Percentiles rank a stretch among this genome's conserved stretches.
These are phyloP conservation scores for Stenogyne calaminthoides DNA, from an alignment of 305 asterid species.

Conservation along the genomic window DNA sequence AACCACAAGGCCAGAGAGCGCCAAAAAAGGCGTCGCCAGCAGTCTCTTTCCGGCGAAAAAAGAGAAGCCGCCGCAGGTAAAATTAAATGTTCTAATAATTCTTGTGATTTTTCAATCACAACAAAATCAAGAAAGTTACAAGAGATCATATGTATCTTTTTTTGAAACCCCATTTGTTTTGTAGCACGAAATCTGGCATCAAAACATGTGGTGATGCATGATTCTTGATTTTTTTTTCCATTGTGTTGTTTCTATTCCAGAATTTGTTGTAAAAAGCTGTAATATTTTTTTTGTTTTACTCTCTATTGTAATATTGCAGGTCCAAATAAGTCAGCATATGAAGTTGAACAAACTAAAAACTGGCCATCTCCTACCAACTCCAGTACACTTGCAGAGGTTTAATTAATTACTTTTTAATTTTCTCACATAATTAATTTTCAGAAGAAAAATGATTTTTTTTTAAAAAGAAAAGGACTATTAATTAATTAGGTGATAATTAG, in stretches of 20 bases:
- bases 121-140: conserved; percentile 19
- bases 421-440: too few species aligned
- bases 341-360: conserved; percentile 77
- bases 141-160: conserved; percentile 13
- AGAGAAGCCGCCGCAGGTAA: conserved; percentile 56
- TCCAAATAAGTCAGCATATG: conserved; percentile 62
- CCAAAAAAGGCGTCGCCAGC: conserved; percentile 87
- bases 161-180: conserved; percentile 19
- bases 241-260: not conserved
- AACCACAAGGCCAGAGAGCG: conserved; percentile 98
- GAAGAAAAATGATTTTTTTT: too few species aligned
- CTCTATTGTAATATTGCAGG: conserved; percentile 39
- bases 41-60: conserved; percentile 49
- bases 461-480: not conserved
- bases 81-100: not conserved
- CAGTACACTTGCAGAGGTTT: conserved; percentile 60
- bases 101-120: not conserved
- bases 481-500: conserved; percentile 35
- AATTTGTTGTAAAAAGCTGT: conserved; percentile 32
- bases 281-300: conserved; percentile 41
- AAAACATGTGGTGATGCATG: too few species aligned
- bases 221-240: not conserved
- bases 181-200: too few species aligned
- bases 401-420: too few species aligned
- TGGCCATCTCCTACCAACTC: conserved; percentile 79